phyloP scores from a whole-genome alignment of 768 basidiomycete species.

The Tricholoma sp. region DNA sequence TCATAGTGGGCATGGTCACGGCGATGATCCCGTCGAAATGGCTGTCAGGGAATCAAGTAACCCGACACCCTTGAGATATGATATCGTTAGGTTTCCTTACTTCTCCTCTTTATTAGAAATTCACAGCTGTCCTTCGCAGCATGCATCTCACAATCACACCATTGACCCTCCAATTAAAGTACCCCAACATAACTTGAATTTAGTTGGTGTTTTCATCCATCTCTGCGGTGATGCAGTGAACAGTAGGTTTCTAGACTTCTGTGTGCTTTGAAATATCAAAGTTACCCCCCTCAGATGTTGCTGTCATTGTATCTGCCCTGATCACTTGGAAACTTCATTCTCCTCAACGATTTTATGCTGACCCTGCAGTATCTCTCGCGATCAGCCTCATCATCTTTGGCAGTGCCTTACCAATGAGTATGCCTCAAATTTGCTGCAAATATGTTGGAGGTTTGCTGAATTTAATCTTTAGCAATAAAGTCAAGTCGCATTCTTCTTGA shows the following conservation, averaged over 20 bases:
- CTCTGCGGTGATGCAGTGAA: slow-evolving; percentile 50
- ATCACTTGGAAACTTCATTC: slow-evolving; percentile 45
- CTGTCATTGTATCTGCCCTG: slow-evolving; percentile 46
- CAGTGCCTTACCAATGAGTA: slow-evolving; percentile 49
- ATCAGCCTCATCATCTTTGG: slow-evolving; percentile 50
- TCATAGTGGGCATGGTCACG: slow-evolving; percentile 19
- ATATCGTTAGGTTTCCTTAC: slow-evolving; percentile 20
- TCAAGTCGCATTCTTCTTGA: slow-evolving; percentile 48
- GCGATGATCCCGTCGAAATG: slow-evolving; percentile 16
- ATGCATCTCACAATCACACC: slow-evolving; percentile 46
- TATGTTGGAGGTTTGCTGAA: background rate
- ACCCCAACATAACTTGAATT: slow-evolving; percentile 38
- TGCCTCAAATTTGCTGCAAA: slow-evolving; percentile 8
- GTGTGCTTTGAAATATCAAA: background rate
- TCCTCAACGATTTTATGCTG: slow-evolving; percentile 45
- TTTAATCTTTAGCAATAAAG: slow-evolving; percentile 29
- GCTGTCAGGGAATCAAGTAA: slow-evolving; percentile 5
- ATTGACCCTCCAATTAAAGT: slow-evolving; percentile 29
- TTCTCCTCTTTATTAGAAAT: background rate
- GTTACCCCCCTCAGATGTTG: slow-evolving; percentile 34
- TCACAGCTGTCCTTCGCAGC: slow-evolving; percentile 21
- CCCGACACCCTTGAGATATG: slow-evolving; percentile 19
- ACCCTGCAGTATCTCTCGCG: slow-evolving; percentile 45
- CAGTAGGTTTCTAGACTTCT: slow-evolving; percentile 28
- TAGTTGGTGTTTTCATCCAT: slow-evolving; percentile 46